These are phyloP conservation scores for Vachellia pachyceras DNA, from an alignment of 306 rosid species.

Conservation along the genomic window DNA sequence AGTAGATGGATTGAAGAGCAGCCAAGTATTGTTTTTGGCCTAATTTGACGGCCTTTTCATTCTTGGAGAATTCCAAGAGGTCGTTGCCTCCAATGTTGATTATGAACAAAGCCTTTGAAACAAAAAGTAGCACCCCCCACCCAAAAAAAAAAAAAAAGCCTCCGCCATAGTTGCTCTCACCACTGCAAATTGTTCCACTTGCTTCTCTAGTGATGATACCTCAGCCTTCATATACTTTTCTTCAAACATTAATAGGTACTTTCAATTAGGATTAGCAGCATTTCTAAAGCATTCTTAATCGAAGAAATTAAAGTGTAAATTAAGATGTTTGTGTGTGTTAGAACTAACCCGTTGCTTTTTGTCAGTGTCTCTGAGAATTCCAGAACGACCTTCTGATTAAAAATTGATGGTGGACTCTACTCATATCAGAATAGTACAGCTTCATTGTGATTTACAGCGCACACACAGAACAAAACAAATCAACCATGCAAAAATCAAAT, in stretches of 20 bases:
- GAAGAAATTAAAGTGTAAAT: background rate
- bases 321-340: background rate
- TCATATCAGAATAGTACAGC: constrained; percentile 44
- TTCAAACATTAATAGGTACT: background rate
- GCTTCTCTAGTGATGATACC: constrained; percentile 37
- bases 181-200: constrained; percentile 50
- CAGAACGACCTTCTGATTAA: constrained; percentile 61
- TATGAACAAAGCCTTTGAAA: constrained; percentile 52
- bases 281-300: no score
- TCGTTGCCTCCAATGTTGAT: constrained; percentile 60
- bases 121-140: constrained; percentile 12
- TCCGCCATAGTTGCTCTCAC: constrained; percentile 35
- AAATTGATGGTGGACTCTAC: constrained; percentile 60
- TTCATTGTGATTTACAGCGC: background rate
- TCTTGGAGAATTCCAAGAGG: constrained; percentile 41
- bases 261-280: background rate
- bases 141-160: no score
- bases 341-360: constrained; percentile 17
- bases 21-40: constrained; percentile 25
- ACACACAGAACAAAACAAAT: background rate
- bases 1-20: constrained; percentile 26
- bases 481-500: background rate
- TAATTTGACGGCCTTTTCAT: background rate
- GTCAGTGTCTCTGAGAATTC: constrained; percentile 52
- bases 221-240: no score